A percentile compares a stretch with the other conserved stretches of the same genome.
phyloP scores from a whole-genome alignment of 73 alveolate genomes.

The Stentor roeselii region DNA sequence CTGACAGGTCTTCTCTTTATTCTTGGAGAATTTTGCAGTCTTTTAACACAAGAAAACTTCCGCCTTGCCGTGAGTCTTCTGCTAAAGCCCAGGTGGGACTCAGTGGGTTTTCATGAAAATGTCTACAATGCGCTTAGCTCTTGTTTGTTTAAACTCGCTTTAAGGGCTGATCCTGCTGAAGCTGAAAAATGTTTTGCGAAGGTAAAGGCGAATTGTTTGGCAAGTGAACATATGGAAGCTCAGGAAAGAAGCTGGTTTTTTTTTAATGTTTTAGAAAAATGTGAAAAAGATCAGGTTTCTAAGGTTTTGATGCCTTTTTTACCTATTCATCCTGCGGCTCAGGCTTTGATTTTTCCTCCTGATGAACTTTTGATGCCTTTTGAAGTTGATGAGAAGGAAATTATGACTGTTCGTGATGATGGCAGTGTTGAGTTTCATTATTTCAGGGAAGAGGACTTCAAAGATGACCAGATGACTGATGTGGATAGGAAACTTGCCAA shows the following conservation, averaged over 20 bases:
- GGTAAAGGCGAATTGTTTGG: background rate
- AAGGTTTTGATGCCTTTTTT: background rate
- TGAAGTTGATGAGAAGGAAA: background rate
- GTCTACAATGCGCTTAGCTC: conserved; percentile 18
- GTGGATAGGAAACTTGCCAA: background rate
- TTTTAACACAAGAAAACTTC: background rate
- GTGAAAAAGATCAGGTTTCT: background rate
- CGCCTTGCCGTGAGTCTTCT: background rate
- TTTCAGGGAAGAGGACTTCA: conserved; percentile 18
- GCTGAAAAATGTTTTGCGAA: background rate
- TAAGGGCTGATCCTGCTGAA: background rate
- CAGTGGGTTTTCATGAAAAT: background rate
- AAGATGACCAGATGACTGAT: background rate
- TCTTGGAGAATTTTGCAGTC: background rate
- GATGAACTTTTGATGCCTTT: background rate
- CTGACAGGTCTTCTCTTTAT: conserved; percentile 5
- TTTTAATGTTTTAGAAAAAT: background rate
- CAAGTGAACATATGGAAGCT: background rate
- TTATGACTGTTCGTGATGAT: background rate
- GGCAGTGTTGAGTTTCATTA: conserved; percentile 5
- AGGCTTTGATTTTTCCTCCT: background rate
- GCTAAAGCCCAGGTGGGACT: background rate
- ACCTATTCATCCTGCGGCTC: conserved; percentile 8
- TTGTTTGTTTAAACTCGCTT: background rate
- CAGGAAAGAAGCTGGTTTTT: background rate